These are phyloP conservation scores for Cercospora beticola DNA, from an alignment of 2,329 filamentous ascomycete genomes.

Conservation along the genomic window DNA sequence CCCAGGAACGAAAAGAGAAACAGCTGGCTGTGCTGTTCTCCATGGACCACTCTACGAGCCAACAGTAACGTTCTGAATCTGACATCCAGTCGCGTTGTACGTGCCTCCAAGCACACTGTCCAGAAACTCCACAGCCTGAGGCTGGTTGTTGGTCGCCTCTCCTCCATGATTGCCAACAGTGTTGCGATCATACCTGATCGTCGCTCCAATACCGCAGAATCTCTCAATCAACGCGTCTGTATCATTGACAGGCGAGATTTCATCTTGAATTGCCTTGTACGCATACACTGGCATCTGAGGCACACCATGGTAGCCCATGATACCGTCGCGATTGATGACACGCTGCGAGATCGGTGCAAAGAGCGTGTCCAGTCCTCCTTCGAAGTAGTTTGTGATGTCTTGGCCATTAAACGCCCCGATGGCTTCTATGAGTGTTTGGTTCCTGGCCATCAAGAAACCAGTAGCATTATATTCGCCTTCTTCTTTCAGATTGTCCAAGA, in stretches of 20 bases:
- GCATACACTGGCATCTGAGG: constrained; percentile 52
- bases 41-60: neutral
- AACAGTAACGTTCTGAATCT: constrained; percentile 31
- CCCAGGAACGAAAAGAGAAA: no score
- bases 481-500: constrained; percentile 33
- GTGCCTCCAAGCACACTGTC: constrained; percentile 26
- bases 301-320: constrained; percentile 43
- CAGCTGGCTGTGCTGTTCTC: no score
- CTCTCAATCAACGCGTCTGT: constrained; percentile 46
- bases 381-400: constrained; percentile 47
- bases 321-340: constrained; percentile 35
- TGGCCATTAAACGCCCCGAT: constrained; percentile 35
- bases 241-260: constrained; percentile 46
- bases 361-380: constrained; percentile 35
- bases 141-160: constrained; percentile 39
- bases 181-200: constrained; percentile 50
- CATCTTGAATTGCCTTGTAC: constrained; percentile 53
- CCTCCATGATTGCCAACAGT: constrained; percentile 44
- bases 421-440: constrained; percentile 32
- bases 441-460: constrained; percentile 35
- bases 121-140: constrained; percentile 36
- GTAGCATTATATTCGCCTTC: constrained; percentile 39
- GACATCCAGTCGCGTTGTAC: constrained; percentile 31
- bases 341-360: constrained; percentile 29
- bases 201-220: constrained; percentile 46